phyloP scores from a whole-genome alignment of 106 monocot species.

The Dendrobium huoshanense region DNA sequence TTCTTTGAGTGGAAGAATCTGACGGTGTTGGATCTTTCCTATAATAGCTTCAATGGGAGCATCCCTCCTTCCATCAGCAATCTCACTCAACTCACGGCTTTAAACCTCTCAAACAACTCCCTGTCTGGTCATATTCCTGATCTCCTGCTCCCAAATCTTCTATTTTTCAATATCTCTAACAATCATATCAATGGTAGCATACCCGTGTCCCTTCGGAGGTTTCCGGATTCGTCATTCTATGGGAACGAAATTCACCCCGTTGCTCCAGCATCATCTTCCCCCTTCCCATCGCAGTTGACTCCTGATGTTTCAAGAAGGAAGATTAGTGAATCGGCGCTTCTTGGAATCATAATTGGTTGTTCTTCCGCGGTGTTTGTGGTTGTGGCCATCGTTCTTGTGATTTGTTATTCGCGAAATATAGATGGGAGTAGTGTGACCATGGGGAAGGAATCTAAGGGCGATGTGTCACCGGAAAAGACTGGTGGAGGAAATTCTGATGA shows the following conservation, averaged over 20 bases:
- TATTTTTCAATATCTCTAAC: slow-evolving; percentile 37
- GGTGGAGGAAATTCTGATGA: slow-evolving; percentile 25
- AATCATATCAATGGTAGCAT: slow-evolving; percentile 40
- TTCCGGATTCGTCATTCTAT: slow-evolving; percentile 39
- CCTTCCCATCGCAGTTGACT: background rate
- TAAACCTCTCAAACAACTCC: slow-evolving; percentile 55
- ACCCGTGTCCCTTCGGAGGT: slow-evolving; percentile 35
- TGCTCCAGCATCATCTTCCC: slow-evolving; percentile 7
- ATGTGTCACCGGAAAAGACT: slow-evolving; percentile 51
- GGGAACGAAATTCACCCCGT: slow-evolving; percentile 27
- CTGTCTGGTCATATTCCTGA: slow-evolving; percentile 44
- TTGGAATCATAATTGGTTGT: slow-evolving; percentile 37
- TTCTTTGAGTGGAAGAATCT: slow-evolving; percentile 34
- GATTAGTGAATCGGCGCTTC: slow-evolving; percentile 24
- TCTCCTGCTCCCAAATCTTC: slow-evolving; percentile 36
- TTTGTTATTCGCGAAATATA: slow-evolving; percentile 10
- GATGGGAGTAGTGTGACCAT: background rate
- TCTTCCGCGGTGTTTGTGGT: slow-evolving; percentile 16
- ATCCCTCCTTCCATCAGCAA: slow-evolving; percentile 44
- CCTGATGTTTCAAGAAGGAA: background rate
- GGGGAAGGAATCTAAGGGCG: slow-evolving; percentile 31
- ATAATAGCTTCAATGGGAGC: slow-evolving; percentile 36
- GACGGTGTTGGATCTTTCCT: slow-evolving; percentile 39
- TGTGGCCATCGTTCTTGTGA: slow-evolving; percentile 11
- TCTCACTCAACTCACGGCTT: slow-evolving; percentile 25